Percentiles rank a stretch among this genome's conserved stretches.
These are phyloP conservation scores for Plicaturopsis crispa DNA, from an alignment of 768 basidiomycete genomes.

Conservation along the genomic window DNA sequence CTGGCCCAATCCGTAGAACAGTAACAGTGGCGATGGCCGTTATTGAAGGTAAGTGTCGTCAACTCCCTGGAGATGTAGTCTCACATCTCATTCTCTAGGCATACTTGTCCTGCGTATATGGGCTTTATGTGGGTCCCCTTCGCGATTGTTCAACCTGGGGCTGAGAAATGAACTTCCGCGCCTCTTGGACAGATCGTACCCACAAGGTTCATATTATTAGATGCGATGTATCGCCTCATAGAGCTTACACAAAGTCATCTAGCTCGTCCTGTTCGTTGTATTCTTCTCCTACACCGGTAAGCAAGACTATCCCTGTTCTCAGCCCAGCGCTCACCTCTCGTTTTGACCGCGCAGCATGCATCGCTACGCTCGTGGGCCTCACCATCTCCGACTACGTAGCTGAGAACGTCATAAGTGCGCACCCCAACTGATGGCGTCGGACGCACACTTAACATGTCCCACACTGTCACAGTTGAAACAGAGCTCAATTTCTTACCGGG, in stretches of 20 bases:
- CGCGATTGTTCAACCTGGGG: no score
- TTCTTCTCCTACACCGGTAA: constrained; percentile 3
- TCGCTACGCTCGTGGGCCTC: constrained; percentile 5
- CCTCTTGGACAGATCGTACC: no score
- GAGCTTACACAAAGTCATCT: no score
- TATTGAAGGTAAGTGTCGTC: neutral
- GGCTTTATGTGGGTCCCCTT: constrained; percentile 8
- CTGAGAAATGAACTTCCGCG: no score
- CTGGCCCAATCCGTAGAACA: neutral
- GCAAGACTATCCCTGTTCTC: neutral
- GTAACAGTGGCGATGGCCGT: neutral
- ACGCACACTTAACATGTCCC: no score
- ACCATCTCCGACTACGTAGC: constrained; percentile 6
- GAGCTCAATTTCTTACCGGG: constrained; percentile 6
- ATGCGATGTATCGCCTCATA: no score
- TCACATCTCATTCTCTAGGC: neutral
- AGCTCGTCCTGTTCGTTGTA: constrained; percentile 3
- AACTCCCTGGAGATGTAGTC: neutral
- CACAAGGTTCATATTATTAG: no score
- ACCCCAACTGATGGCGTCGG: no score
- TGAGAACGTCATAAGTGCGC: constrained; percentile 6
- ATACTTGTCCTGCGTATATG: constrained; percentile 7
- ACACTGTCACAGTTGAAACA: neutral
- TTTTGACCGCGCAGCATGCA: neutral
- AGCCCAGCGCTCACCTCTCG: neutral